A percentile compares a stretch with the other conserved stretches of the same genome.
Evolutionary conservation across 371 early-diverging fungal genomes (phyloP).

Genomic region (Haplosporangium sp.): DNA sequence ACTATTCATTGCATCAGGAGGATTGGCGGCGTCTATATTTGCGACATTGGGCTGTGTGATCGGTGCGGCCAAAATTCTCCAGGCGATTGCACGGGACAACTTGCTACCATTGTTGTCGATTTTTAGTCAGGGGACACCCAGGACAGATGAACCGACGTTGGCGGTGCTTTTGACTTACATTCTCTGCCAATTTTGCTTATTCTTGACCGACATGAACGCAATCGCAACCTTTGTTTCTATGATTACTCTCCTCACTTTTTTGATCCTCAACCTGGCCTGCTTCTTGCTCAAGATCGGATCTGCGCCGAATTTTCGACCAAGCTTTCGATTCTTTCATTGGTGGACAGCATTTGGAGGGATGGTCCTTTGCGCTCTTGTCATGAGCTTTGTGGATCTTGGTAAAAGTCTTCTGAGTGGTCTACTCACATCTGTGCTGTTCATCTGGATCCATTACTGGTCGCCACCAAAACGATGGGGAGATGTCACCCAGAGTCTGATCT

Average conservation of each 20-base stretch:
- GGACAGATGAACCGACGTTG: constrained; percentile 55
- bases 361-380: constrained; percentile 59
- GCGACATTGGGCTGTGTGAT: constrained; percentile 66
- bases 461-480: constrained; percentile 76
- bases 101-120: constrained; percentile 51
- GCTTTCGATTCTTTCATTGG: constrained; percentile 69
- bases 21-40: constrained; percentile 67
- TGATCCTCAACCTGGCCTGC: constrained; percentile 71
- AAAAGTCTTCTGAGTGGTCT: constrained; percentile 60
- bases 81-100: constrained; percentile 69
- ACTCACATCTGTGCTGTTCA: constrained; percentile 60
- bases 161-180: constrained; percentile 62
- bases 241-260: constrained; percentile 67
- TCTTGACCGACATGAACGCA: constrained; percentile 67
- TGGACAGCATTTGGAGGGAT: constrained; percentile 69
- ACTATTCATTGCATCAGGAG: constrained; percentile 60
- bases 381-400: constrained; percentile 63
- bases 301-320: constrained; percentile 75
- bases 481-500: constrained; percentile 71
- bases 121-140: constrained; percentile 53
- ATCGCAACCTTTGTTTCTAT: constrained; percentile 72
- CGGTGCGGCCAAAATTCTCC: constrained; percentile 68
- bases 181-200: constrained; percentile 63
- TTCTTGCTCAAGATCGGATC: constrained; percentile 68
- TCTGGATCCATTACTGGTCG: constrained; percentile 67